Conservation (phyloP, 2,329 filamentous ascomycete species). For the Fusarium longipes region DNA sequence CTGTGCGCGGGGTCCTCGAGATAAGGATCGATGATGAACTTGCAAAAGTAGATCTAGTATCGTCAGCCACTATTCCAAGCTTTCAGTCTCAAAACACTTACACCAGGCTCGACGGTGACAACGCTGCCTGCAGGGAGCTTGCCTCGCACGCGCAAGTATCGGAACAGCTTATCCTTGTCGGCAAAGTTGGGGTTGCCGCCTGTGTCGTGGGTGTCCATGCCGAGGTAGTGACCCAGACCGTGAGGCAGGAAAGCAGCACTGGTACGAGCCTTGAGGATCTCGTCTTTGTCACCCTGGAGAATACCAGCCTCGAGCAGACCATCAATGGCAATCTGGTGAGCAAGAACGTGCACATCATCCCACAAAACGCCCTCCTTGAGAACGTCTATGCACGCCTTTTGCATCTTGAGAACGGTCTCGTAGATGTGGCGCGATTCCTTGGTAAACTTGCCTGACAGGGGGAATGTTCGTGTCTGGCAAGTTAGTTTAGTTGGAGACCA, state of each 20-base stretch:
- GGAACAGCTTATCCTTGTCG: slow-evolving; percentile 86
- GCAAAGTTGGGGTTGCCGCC: slow-evolving; percentile 81
- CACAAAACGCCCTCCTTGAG: slow-evolving; percentile 81
- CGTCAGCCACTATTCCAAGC: slow-evolving; percentile 1
- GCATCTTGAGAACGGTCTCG: slow-evolving; percentile 87
- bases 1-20: slow-evolving; percentile 76
- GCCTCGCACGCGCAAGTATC: slow-evolving; percentile 84
- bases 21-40: slow-evolving; percentile 86
- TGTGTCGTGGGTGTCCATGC: slow-evolving; percentile 92
- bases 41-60: slow-evolving; percentile 85
- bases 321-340: slow-evolving; percentile 84
- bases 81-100: slow-evolving; percentile 56
- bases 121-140: slow-evolving; percentile 81
- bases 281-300: slow-evolving; percentile 72
- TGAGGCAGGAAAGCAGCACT: slow-evolving; percentile 93
- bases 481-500: slow-evolving; percentile 6
- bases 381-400: slow-evolving; percentile 77
- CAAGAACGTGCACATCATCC: slow-evolving; percentile 83
- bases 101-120: slow-evolving; percentile 93
- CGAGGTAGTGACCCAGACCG: slow-evolving; percentile 89
- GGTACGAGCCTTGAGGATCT: slow-evolving; percentile 81
- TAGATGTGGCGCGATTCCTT: slow-evolving; percentile 80
- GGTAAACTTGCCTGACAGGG: slow-evolving; percentile 77
- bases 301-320: slow-evolving; percentile 82
- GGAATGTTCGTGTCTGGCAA: slow-evolving; percentile 82